A percentile compares a stretch with the other conserved stretches of the same genome.
phyloP scores from a whole-genome alignment of 805 yeast genomes.

The Yarrowia sp. region DNA sequence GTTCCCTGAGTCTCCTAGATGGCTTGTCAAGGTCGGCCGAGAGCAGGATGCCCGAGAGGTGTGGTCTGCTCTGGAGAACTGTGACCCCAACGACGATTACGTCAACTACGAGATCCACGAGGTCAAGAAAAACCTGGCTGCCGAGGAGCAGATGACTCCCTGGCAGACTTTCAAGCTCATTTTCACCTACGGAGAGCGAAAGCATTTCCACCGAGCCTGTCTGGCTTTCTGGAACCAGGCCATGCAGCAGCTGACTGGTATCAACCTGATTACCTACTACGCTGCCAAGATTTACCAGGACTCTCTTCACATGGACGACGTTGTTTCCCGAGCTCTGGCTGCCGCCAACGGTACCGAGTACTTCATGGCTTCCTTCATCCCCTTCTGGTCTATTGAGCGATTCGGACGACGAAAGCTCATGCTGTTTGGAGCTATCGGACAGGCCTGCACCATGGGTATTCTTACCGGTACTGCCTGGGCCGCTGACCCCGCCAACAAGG shows the following conservation, averaged over 20 bases:
- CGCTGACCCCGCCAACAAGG: slow-evolving; percentile 42
- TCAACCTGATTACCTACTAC: slow-evolving; percentile 87
- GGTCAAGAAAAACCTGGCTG: slow-evolving; percentile 27
- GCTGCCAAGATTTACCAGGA: slow-evolving; percentile 80
- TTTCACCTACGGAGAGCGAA: slow-evolving; percentile 38
- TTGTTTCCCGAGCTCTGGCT: slow-evolving; percentile 43
- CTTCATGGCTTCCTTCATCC: slow-evolving; percentile 66
- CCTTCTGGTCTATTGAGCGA: slow-evolving; percentile 48
- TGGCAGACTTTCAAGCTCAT: slow-evolving; percentile 7
- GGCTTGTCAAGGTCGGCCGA: slow-evolving; percentile 71
- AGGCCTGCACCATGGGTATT: slow-evolving; percentile 51
- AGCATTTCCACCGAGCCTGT: slow-evolving; percentile 42
- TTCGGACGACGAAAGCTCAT: slow-evolving; percentile 76
- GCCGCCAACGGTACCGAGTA: slow-evolving; percentile 55
- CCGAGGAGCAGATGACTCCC: slow-evolving; percentile 2
- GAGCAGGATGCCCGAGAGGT: slow-evolving; percentile 56
- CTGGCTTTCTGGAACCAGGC: slow-evolving; percentile 53
- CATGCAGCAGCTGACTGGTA: slow-evolving; percentile 88
- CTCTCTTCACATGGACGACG: slow-evolving; percentile 58
- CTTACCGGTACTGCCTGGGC: slow-evolving; percentile 39
- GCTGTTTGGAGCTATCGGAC: slow-evolving; percentile 74
- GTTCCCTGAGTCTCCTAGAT: slow-evolving; percentile 92
- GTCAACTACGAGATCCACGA: slow-evolving; percentile 23
- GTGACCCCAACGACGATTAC: slow-evolving; percentile 14
- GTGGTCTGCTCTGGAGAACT: slow-evolving; percentile 29